phyloP scores from a whole-genome alignment of 2,329 filamentous ascomycete species.

The Cylindrodendrum hubeiense region DNA sequence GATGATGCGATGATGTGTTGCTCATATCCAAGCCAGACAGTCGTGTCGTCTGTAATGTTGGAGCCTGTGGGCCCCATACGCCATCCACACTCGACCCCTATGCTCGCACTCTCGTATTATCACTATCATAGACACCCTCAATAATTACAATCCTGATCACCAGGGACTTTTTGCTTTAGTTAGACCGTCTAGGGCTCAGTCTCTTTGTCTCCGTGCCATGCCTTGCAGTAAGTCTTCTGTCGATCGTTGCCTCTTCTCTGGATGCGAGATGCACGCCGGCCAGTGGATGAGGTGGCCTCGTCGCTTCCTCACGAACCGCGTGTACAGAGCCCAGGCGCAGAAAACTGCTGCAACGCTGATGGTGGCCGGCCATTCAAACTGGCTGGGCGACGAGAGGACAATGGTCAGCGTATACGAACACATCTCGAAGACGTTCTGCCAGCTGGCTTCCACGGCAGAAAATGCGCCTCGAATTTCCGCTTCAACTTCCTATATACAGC shows the following conservation, averaged over 20 bases:
- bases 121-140: background rate
- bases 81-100: constrained; percentile 1
- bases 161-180: background rate
- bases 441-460: constrained; percentile 74
- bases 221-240: constrained; percentile 39
- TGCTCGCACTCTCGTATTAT: constrained; percentile 1
- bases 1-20: constrained; percentile 1
- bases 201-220: constrained; percentile 34
- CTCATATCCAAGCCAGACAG: constrained; percentile 3
- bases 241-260: constrained; percentile 40
- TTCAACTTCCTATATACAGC: constrained; percentile 63
- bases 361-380: constrained; percentile 74
- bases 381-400: constrained; percentile 69
- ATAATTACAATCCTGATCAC: constrained; percentile 12
- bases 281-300: constrained; percentile 51
- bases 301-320: constrained; percentile 46
- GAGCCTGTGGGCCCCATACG: background rate
- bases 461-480: constrained; percentile 73
- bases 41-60: background rate
- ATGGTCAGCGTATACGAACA: constrained; percentile 75
- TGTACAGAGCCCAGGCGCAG: constrained; percentile 45
- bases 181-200: constrained; percentile 29
- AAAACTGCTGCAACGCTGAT: constrained; percentile 68
- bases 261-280: constrained; percentile 40
- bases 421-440: constrained; percentile 79